Evolutionary conservation across 352 stramenopile species (phyloP).

Genomic region (Globisporangium carolinianum): DNA sequence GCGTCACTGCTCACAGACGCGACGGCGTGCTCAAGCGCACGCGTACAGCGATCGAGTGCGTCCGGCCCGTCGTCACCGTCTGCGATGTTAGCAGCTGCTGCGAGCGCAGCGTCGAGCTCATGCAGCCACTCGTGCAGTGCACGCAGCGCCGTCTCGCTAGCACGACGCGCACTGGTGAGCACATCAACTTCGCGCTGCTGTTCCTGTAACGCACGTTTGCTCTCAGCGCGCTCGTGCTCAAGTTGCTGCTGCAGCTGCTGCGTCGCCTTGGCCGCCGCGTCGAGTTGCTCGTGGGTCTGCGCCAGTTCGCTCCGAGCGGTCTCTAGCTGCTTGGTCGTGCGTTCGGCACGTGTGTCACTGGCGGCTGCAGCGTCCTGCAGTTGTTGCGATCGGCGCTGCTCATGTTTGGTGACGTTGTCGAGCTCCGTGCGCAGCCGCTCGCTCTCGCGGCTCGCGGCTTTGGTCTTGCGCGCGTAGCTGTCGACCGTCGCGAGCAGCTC

Average conservation of each 20-base stretch:
- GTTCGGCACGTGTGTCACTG: background rate
- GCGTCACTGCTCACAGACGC: background rate
- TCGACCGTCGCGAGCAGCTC: constrained; percentile 56
- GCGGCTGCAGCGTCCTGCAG: background rate
- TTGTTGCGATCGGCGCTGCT: constrained; percentile 10
- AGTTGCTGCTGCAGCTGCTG: constrained; percentile 14
- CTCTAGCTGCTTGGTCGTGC: constrained; percentile 10
- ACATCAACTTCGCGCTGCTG: constrained; percentile 12
- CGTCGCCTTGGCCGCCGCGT: constrained; percentile 11
- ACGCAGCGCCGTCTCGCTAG: constrained; percentile 12
- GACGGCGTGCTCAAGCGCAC: background rate
- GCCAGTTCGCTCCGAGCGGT: constrained; percentile 3
- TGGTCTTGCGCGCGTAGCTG: constrained; percentile 24
- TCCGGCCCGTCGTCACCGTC: too few species aligned
- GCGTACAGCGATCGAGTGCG: background rate
- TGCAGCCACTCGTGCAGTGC: constrained; percentile 20
- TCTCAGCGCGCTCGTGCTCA: constrained; percentile 12
- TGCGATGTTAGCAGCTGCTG: constrained; percentile 1
- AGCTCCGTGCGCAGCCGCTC: constrained; percentile 23
- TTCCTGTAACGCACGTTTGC: constrained; percentile 9
- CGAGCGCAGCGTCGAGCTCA: constrained; percentile 32
- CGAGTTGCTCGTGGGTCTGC: constrained; percentile 12
- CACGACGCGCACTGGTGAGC: constrained; percentile 9
- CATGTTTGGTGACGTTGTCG: background rate
- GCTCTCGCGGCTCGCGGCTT: constrained; percentile 21